A percentile compares a stretch with the other conserved stretches of the same genome.
phyloP scores from a whole-genome alignment of 176 grass and related monocot species.

The Cenchrus americanus region DNA sequence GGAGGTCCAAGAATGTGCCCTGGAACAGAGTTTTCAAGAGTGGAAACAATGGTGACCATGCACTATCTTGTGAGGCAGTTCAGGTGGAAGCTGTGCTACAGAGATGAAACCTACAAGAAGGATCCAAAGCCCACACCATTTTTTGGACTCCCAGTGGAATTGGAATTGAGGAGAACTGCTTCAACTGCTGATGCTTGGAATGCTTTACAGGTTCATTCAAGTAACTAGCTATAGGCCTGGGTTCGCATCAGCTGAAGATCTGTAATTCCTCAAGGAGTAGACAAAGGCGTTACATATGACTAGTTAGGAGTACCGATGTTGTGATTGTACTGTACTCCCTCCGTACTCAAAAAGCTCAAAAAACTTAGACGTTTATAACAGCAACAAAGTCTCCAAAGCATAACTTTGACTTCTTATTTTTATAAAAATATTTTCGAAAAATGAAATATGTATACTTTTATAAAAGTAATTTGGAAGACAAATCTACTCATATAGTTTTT shows the following conservation, averaged over 20 bases:
- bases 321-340: not conserved
- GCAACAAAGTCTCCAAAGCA: too few species aligned
- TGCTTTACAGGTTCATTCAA: not conserved
- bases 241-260: not conserved
- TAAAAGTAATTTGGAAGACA: too few species aligned
- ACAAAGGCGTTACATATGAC: not conserved
- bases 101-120: constrained; percentile 36
- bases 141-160: constrained; percentile 41
- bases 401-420: too few species aligned
- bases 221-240: not conserved
- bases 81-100: constrained; percentile 40
- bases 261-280: not conserved
- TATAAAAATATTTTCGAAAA: too few species aligned
- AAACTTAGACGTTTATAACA: too few species aligned
- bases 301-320: not conserved
- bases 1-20: constrained; percentile 57
- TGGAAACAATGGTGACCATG: constrained; percentile 49
- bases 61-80: constrained; percentile 46
- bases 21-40: constrained; percentile 43
- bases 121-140: constrained; percentile 44
- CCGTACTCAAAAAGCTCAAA: too few species aligned
- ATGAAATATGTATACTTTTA: too few species aligned
- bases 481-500: too few species aligned
- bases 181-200: not conserved
- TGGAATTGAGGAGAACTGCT: not conserved